Percentiles rank a stretch among this genome's conserved stretches.
phyloP scores from a whole-genome alignment of 257 asterid species.

The Dorcoceras hygrometricum region DNA sequence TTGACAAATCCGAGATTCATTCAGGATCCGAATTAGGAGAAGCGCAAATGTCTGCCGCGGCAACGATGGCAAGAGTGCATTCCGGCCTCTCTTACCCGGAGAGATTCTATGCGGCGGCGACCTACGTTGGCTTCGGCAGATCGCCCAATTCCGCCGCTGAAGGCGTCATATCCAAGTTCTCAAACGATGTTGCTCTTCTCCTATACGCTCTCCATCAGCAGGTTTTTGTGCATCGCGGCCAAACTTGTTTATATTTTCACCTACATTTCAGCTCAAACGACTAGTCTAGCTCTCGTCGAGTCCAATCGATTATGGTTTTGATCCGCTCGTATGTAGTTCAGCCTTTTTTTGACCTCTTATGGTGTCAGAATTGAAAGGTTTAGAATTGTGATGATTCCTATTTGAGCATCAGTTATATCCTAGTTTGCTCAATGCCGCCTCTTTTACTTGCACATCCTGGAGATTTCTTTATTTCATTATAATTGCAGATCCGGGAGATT shows the following conservation, averaged over 20 bases:
- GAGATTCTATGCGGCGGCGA: slow-evolving; percentile 89
- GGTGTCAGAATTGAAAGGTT: neutral
- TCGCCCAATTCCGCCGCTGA: slow-evolving; percentile 61
- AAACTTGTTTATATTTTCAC: neutral
- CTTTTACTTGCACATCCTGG: neutral
- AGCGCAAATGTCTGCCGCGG: slow-evolving; percentile 24
- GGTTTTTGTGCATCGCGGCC: slow-evolving; percentile 34
- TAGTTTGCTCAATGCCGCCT: neutral
- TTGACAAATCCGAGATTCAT: neutral
- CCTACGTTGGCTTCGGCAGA: slow-evolving; percentile 87
- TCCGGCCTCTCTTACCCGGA: slow-evolving; percentile 94
- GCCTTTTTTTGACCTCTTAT: neutral
- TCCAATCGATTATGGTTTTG: neutral
- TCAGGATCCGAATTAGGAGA: neutral
- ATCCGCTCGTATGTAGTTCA: neutral
- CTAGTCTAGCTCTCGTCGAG: neutral
- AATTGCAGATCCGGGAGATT: neutral
- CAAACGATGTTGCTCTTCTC: slow-evolving; percentile 77
- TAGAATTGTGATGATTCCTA: neutral
- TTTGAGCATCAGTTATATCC: neutral
- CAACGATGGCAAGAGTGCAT: slow-evolving; percentile 59
- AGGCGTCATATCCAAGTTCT: slow-evolving; percentile 74
- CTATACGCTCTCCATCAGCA: slow-evolving; percentile 92
- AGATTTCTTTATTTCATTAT: neutral
- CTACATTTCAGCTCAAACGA: neutral